These are phyloP conservation scores for Cystobasidium tubakii DNA, from an alignment of 768 basidiomycete genomes.

Conservation along the genomic window DNA sequence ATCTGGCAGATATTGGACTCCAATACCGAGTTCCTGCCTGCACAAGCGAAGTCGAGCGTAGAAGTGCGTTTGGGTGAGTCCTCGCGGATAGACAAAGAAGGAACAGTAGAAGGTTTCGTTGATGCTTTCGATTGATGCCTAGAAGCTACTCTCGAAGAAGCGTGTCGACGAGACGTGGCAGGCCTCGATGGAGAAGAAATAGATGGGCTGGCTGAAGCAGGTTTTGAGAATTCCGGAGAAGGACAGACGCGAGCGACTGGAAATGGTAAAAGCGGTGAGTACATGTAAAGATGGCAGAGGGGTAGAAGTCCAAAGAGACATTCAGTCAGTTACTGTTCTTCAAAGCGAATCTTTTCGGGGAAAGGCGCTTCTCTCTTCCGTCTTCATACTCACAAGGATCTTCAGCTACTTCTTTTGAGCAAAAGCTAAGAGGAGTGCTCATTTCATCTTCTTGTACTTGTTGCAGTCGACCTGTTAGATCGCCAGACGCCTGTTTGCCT, in stretches of 20 bases:
- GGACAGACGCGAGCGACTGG: conserved; percentile 28
- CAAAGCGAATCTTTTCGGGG: neutral
- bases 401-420: conserved; percentile 31
- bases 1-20: neutral
- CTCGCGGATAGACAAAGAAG: neutral
- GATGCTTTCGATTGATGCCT: neutral
- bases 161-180: neutral
- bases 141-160: neutral
- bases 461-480: no score
- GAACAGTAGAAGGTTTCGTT: conserved; percentile 1
- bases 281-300: neutral
- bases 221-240: neutral
- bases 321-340: neutral
- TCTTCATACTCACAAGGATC: conserved; percentile 27
- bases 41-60: neutral
- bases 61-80: neutral
- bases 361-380: neutral
- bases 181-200: neutral
- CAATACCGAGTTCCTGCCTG: neutral
- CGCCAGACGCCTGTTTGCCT: no score
- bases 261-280: neutral
- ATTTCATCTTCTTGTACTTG: neutral
- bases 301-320: neutral
- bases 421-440: conserved; percentile 13
- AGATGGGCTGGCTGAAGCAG: neutral